Evolutionary conservation across 495 filamentous ascomycete species (phyloP).

Genomic region (Talaromyces nanjingensis): DNA sequence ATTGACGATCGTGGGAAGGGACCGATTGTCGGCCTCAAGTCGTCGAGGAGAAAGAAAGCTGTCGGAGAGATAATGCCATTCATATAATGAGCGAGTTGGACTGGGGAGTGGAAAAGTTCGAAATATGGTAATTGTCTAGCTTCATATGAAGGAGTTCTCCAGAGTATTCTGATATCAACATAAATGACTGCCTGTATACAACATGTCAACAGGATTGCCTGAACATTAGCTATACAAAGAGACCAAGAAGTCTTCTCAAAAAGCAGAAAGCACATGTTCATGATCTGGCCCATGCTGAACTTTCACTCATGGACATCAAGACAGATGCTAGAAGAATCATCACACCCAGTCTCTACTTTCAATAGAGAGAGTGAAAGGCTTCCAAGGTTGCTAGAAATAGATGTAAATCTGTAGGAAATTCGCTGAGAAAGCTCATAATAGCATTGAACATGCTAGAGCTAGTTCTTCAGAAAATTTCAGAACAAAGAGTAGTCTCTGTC

Average conservation of each 20-base stretch:
- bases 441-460: background rate
- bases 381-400: background rate
- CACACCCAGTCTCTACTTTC: background rate
- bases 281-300: background rate
- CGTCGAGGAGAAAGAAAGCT: background rate
- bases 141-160: background rate
- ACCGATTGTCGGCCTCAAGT: background rate
- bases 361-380: background rate
- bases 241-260: background rate
- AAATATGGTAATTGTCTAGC: background rate
- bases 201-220: background rate
- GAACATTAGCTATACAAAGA: background rate
- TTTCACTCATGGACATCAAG: background rate
- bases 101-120: background rate
- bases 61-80: background rate
- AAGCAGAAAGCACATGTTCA: background rate
- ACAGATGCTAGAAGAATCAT: background rate
- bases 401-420: background rate
- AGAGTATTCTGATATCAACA: background rate
- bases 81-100: background rate
- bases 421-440: background rate
- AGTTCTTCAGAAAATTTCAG: background rate
- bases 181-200: background rate
- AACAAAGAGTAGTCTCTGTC: background rate
- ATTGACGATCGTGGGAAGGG: background rate